Evolutionary conservation across 2,329 filamentous ascomycete genomes (phyloP).

Genomic region (Alternaria triticimaculans): DNA sequence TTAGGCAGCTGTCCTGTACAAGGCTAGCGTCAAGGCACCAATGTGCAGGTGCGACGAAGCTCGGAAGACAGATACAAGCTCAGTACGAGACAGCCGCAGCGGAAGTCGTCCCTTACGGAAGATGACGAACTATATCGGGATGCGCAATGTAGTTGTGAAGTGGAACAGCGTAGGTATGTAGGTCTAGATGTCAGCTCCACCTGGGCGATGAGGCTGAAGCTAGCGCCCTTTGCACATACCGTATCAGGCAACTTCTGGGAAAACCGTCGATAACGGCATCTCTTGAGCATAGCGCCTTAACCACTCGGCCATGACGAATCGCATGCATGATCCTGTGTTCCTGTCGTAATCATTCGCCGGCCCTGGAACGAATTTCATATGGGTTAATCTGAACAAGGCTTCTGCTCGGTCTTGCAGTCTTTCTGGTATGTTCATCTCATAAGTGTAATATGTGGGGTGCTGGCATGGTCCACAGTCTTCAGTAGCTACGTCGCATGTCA

Average conservation of each 20-base stretch:
- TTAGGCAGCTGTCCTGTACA: neutral
- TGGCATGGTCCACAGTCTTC: neutral
- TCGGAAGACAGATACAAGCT: neutral
- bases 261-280: neutral
- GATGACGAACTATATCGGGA: neutral
- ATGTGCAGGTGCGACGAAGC: neutral
- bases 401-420: neutral
- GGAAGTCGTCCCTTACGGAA: neutral
- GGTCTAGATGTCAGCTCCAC: neutral
- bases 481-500: neutral
- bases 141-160: neutral
- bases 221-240: neutral
- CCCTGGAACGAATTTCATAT: neutral
- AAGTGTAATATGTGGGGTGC: neutral
- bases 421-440: neutral
- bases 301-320: neutral
- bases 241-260: neutral
- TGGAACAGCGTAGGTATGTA: neutral
- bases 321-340: neutral
- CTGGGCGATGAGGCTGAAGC: neutral
- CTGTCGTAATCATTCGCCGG: neutral
- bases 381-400: neutral
- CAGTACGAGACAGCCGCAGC: neutral
- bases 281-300: neutral
- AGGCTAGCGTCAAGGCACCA: neutral